phyloP scores from a whole-genome alignment of 2,329 filamentous ascomycete genomes.

The Colletotrichum euphorbiae region DNA sequence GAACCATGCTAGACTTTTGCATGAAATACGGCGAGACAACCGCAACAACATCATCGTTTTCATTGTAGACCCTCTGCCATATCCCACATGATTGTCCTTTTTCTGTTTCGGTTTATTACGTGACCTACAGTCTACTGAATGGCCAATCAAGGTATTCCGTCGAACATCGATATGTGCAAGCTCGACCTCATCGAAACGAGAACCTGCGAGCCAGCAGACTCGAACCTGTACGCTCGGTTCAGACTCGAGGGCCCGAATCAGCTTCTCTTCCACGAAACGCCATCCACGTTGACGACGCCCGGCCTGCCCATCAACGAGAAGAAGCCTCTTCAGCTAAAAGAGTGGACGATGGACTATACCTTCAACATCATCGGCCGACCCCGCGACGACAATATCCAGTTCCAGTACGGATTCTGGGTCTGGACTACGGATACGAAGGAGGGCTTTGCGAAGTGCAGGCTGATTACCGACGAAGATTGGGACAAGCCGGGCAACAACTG shows the following conservation, averaged over 20 bases:
- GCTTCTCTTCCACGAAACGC: not conserved
- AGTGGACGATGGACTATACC: not conserved
- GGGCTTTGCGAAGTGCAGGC: not conserved
- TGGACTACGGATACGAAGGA: not conserved
- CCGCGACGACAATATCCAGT: not conserved
- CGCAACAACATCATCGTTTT: too few relatives aligned
- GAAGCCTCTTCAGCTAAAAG: not conserved
- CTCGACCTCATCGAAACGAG: conserved; percentile 8
- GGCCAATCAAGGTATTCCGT: too few relatives aligned
- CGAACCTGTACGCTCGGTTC: not conserved
- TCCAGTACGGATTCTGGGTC: not conserved
- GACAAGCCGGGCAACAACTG: not conserved
- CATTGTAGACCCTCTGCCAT: too few relatives aligned
- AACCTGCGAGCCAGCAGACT: not conserved
- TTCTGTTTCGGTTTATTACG: too few relatives aligned
- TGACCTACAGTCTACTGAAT: too few relatives aligned
- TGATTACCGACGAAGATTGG: not conserved
- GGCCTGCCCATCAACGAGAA: not conserved
- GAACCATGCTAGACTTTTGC: too few relatives aligned
- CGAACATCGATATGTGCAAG: not conserved
- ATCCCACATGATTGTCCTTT: too few relatives aligned
- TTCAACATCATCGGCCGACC: not conserved
- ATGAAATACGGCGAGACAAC: too few relatives aligned
- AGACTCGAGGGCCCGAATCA: not conserved
- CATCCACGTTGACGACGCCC: not conserved